Base-by-base conservation (phyloP, 2,329 filamentous ascomycete genomes). In the Ilyonectria sp. region DNA sequence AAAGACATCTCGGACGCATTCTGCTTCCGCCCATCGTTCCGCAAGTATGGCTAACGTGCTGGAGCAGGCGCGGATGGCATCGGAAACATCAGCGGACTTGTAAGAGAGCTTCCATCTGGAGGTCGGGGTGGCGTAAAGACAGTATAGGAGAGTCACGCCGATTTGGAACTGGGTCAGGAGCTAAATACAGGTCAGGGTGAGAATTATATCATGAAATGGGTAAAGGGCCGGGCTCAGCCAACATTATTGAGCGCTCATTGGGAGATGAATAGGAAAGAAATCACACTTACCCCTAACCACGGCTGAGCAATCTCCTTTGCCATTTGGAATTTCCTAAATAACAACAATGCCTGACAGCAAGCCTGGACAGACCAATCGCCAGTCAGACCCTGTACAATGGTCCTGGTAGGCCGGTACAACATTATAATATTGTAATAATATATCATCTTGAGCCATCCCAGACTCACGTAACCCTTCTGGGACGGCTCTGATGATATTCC, bases 341-440 rank as follows among this genome's bases (percentile, higher is more conserved):
- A 26, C 13, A 65, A n/a, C 46, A 60, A 40, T 21, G 63, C 55
- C 13, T 65, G 63, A 23, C 63, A 60, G 19, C 63, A 55, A 37
- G 63, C 63, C 11, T 65, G 55, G 5, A 65, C 56, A 3, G 63
- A 65, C 56, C 33, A 55, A 33, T 65, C 63, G 7, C 63, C 63
- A 15, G 63, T 47, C 2, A 58, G n/a, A 6, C 63, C 63, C 13
- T 53, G 46, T 4, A 15, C 35, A 8, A 55, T 54, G 2, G 13
- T 21, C n/a, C 56, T 60, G 1, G 55, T 65, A 11, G 63, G 63
- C 17, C 63, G 35, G 19, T 60, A 65, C n/a, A 65, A 47, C 47
- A 65, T 60, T 2, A 60, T 31, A n/a, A 65, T 54, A 15, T 60
- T 65, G 47, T 65, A 65, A 47, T 65, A 55, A n/a, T 60, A 65